Base-by-base conservation (phyloP, 176 grass and related monocot species). In the Lolium multiflorum region DNA sequence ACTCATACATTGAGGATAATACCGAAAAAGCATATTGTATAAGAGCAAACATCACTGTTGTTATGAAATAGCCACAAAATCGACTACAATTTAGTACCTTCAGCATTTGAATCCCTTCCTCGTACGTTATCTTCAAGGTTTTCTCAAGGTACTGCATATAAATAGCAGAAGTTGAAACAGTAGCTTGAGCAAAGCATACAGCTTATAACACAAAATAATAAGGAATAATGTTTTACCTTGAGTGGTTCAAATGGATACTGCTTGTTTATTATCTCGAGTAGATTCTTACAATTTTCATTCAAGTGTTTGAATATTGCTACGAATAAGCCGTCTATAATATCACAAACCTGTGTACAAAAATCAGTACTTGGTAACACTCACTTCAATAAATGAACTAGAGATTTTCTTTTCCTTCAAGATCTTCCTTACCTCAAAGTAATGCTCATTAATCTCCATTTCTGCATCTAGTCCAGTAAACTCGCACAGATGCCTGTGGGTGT, bases 381-480 rank as follows among this genome's bases (percentile, higher is more conserved):
- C 39, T 41, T 68, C 12, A n/a, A 8, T 61, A 6, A 76, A 79
- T 60, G 14, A 72, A 41, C 26, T 24, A 41, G 50, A 79, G 2
- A 14, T 87, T 85, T 39, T 7, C 21, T 66, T 58, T 57, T 18
- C 54, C 70, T 63, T 46, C 12, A 48, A 54, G 9, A 58, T 31
- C 44, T 63, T 84, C 43, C 78, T 46, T 83, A 94, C 96, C 91
- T 98, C 96, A 82, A 94, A 98, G 68, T 96, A 98, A 65, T 98
- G 96, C 46, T 94, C 91, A 28, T 91, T 95, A 41, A 98, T 94
- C 89, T 96, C 96, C 96, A 98, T 92, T 79, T 98, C 93, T 71
- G 88, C 91, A 85, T 96, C 96, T 73, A 98, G 79, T 10, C 93
- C 92, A 55, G 94, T 84, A 91, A 94, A 96, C 78, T 96, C 93